Percentiles rank a stretch among this genome's conserved stretches.
phyloP scores from a whole-genome alignment of 805 yeast genomes.

The Hanseniaspora taiwanica region DNA sequence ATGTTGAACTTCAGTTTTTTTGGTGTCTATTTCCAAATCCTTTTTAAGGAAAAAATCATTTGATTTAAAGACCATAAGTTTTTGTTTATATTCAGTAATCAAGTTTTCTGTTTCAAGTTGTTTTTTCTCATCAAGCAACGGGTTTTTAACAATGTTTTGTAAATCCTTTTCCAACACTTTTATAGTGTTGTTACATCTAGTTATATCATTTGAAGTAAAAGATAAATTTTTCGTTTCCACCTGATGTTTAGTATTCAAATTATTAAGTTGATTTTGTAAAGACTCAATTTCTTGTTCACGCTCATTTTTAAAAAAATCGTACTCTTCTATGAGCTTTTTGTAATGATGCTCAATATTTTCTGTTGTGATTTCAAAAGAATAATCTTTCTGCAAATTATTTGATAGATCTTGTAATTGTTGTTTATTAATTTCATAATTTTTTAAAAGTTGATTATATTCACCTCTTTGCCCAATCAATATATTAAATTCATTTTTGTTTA shows the following conservation, averaged over 20 bases:
- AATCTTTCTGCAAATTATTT: not conserved
- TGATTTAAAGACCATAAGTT: slow-evolving; percentile 19
- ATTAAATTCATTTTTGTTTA: slow-evolving; percentile 8
- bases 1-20: slow-evolving; percentile 21
- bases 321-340: not conserved
- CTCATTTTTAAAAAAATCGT: not conserved
- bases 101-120: slow-evolving; percentile 15
- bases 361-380: not conserved
- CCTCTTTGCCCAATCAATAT: slow-evolving; percentile 30
- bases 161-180: slow-evolving; percentile 28
- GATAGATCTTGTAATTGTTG: slow-evolving; percentile 6
- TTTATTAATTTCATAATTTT: slow-evolving; percentile 11
- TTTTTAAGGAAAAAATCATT: slow-evolving; percentile 17
- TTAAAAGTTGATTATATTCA: slow-evolving; percentile 23
- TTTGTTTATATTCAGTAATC: slow-evolving; percentile 13
- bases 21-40: slow-evolving; percentile 15
- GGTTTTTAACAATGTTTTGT: slow-evolving; percentile 27
- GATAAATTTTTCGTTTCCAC: not conserved
- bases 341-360: not conserved
- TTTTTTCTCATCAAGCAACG: slow-evolving; percentile 19
- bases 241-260: not conserved
- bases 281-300: not conserved
- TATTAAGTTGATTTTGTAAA: not conserved
- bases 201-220: not conserved
- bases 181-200: slow-evolving; percentile 4